Conservation (phyloP, 495 filamentous ascomycete species). For the Clohesyomyces aquaticus region DNA sequence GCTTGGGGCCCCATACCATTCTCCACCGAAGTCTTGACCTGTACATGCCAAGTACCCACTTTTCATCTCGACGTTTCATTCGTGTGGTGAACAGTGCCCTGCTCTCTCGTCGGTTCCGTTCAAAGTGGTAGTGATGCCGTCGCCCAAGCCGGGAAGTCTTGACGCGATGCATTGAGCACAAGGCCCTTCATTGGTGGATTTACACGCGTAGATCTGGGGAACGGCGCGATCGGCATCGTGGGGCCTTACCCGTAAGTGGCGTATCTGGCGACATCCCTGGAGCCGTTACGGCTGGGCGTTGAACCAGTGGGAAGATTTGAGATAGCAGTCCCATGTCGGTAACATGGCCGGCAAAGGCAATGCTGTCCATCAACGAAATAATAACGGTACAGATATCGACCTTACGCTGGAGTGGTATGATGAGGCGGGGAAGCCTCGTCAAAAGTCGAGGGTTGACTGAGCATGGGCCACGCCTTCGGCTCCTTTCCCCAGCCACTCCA, state of each 20-base stretch:
- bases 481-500: not conserved
- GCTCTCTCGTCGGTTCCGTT: not conserved
- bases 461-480: not conserved
- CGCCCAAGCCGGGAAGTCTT: slow-evolving; percentile 1
- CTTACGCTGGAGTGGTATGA: too few relatives aligned
- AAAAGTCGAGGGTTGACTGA: too few relatives aligned
- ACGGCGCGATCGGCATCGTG: not conserved
- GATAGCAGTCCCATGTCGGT: not conserved
- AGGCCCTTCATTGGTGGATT: slow-evolving; percentile 1
- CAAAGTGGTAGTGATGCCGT: not conserved
- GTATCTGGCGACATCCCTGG: not conserved
- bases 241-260: not conserved
- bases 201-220: slow-evolving; percentile 7
- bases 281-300: not conserved
- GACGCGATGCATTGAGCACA: not conserved
- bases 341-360: too few relatives aligned
- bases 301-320: not conserved
- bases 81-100: not conserved
- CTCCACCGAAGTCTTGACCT: not conserved
- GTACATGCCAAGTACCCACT: not conserved
- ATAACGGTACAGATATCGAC: too few relatives aligned
- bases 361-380: too few relatives aligned
- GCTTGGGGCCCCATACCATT: not conserved
- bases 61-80: not conserved
- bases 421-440: too few relatives aligned